These are phyloP conservation scores for Fraxinus cuspidata DNA, from an alignment of 257 asterid species.

Conservation along the genomic window DNA sequence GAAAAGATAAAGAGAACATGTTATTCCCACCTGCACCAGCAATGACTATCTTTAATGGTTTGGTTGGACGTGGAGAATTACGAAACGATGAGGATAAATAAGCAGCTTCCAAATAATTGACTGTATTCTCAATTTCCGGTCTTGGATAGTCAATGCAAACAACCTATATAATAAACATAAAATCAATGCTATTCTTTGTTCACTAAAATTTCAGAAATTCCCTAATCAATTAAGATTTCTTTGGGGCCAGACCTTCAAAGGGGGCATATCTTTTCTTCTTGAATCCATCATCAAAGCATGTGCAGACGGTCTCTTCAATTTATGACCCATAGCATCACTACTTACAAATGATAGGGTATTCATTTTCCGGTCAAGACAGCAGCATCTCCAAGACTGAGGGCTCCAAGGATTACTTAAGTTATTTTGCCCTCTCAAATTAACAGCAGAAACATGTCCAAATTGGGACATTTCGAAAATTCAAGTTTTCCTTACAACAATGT, in stretches of 20 bases:
- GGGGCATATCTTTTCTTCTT: slow-evolving; percentile 27
- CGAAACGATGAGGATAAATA: slow-evolving; percentile 66
- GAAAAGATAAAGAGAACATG: background rate
- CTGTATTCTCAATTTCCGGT: slow-evolving; percentile 79
- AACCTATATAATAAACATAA: slow-evolving; percentile 50
- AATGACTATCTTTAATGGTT: slow-evolving; percentile 79
- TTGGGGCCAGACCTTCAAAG: slow-evolving; percentile 60
- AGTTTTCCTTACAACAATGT: slow-evolving; percentile 15
- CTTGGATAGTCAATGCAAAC: slow-evolving; percentile 91
- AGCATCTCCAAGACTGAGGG: slow-evolving; percentile 36
- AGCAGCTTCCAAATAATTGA: slow-evolving; percentile 88
- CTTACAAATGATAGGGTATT: slow-evolving; percentile 53
- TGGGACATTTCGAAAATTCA: slow-evolving; percentile 54
- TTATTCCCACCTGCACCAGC: slow-evolving; percentile 85
- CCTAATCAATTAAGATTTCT: slow-evolving; percentile 11
- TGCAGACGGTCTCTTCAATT: slow-evolving; percentile 40
- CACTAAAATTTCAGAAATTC: slow-evolving; percentile 5
- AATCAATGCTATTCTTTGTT: slow-evolving; percentile 9
- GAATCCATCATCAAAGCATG: slow-evolving; percentile 37
- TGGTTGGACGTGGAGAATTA: slow-evolving; percentile 66
- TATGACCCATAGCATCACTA: slow-evolving; percentile 61
- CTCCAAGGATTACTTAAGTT: slow-evolving; percentile 37
- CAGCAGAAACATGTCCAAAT: slow-evolving; percentile 77
- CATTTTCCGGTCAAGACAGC: slow-evolving; percentile 33
- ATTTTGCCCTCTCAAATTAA: slow-evolving; percentile 57